Base-by-base conservation (phyloP, 2,329 filamentous ascomycete genomes). In the Fusarium chaquense region DNA sequence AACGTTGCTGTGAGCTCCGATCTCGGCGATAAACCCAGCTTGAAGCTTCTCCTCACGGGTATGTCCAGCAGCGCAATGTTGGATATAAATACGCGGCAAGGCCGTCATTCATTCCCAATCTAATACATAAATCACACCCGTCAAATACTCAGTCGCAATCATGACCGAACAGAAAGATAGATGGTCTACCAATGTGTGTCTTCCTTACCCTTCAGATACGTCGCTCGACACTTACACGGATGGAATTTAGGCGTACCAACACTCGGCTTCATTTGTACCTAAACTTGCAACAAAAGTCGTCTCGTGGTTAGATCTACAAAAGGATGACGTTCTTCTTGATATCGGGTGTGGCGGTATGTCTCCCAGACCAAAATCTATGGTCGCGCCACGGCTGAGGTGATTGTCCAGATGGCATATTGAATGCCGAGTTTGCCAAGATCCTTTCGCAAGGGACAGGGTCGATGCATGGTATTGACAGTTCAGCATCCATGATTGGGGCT, bases 191-290 rank as follows among this genome's bases (percentile, higher is more conserved):
- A 65, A 65, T 45, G 76, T 76, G 67, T n/a, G 66, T 62, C 32
- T 22, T 47, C 13, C 71, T 15, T 15, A 8, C 32, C 32, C 6
- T 20, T 20, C 26, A 32, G 38, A n/a, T 52, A 9, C 24, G 33
- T 52, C 28, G 28, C 45, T 46, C 38, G 70, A 36, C 24, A 67
- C 62, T 71, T 70, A 74, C 66, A 75, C 35, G 28, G 20, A 75
- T 33, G 32, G 20, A 46, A 4, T 15, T 13, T 63, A 89, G 86
- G 84, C 84, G 33, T 91, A 91, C 74, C 85, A 88, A 63, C 80
- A 85, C 61, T 85, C 88, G 3, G 89, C 89, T 10, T 85, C 86
- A 0, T 91, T 91, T 71, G 89, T 91, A 11, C 88, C 89, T 5
- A 87, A 88, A 73, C 80, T 91, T 12, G 85, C 88, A 1, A 83